Evolutionary conservation across 768 basidiomycete species (phyloP), one percentile per base, ranked within the genome.

Genomic region (Kwoniella shandongensis): DNA sequence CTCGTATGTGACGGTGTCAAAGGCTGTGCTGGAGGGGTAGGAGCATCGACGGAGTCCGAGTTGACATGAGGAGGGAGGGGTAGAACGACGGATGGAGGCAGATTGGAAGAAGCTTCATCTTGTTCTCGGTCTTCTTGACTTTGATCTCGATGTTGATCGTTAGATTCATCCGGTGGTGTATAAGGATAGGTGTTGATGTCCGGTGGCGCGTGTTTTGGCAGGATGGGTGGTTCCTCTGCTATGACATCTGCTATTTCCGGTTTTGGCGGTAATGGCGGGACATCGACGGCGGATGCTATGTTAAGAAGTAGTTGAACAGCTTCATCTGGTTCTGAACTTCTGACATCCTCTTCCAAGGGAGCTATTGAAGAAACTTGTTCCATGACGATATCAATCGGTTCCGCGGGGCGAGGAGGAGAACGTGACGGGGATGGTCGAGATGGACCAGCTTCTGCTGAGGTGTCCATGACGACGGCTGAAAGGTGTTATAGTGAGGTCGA

Each of bases 221-320:
- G 6, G 20, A 39, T 38, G 32, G 15, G 27, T 29, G 30, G 23
- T 17, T 58, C 50, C 29, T 51, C 56, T 42, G 47, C 51, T 6
- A 51, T 26, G 6, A 46, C 50, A 15, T 51, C 56, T 23, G 45
- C 32, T 13, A 18, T 15, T 17, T 50, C 42, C 15, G 57, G 40
- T 18, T 53, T 40, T 0, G 51, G 56, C 17, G 48, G 32, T 38
- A 44, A 23, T 18, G 50, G 27, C 6, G 58, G 57, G 20, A 20
- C 48, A 26, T 58, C 53, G 11, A 32, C 56, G 5, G 40, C 53
- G 35, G 60, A 22, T 5, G 63, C 59, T 42, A 70, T 62, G 20
- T 62, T 60, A 6, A 70, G 54, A 15, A 70, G 38, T 13, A 70
- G 48, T 18, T 61, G 54, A 4, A 62, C 68, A 5, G 68, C 68